A percentile compares a stretch with the other conserved stretches of the same genome.
Evolutionary conservation across 2,329 filamentous ascomycete species (phyloP).

Genomic region (Leptographium galeiforme): DNA sequence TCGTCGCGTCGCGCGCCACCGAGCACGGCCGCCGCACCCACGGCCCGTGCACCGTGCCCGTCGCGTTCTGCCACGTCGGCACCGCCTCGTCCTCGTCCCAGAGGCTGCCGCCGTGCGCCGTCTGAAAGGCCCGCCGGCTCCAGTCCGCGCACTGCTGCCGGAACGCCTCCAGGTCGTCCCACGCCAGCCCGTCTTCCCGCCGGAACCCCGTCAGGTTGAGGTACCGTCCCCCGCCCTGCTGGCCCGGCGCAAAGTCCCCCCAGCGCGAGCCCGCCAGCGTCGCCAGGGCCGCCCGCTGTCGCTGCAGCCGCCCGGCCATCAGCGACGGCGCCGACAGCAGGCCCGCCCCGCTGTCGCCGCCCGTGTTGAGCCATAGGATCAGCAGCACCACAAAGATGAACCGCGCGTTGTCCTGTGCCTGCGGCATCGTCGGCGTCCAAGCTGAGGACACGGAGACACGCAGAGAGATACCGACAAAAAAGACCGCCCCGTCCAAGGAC

Average conservation of each 20-base stretch:
- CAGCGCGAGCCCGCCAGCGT: slow-evolving; percentile 43
- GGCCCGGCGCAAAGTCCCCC: slow-evolving; percentile 43
- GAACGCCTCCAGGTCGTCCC: slow-evolving; percentile 58
- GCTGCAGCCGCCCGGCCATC: slow-evolving; percentile 31
- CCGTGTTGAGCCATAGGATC: slow-evolving; percentile 31
- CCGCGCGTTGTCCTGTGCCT: slow-evolving; percentile 30
- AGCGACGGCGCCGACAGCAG: slow-evolving; percentile 28
- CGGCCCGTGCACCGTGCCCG: slow-evolving; percentile 61
- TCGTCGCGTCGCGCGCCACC: slow-evolving; percentile 30
- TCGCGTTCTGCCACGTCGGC: slow-evolving; percentile 64
- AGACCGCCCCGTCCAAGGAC: background rate
- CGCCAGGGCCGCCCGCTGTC: slow-evolving; percentile 36
- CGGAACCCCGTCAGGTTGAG: slow-evolving; percentile 70
- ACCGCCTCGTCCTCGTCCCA: slow-evolving; percentile 18
- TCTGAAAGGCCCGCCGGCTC: slow-evolving; percentile 35
- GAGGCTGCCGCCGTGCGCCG: slow-evolving; percentile 10
- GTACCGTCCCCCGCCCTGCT: slow-evolving; percentile 22
- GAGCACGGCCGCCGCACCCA: slow-evolving; percentile 51
- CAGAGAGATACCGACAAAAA: too few species aligned
- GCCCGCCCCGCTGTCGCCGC: slow-evolving; percentile 25
- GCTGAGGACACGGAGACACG: too few species aligned
- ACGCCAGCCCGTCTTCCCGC: slow-evolving; percentile 60
- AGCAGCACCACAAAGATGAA: slow-evolving; percentile 24
- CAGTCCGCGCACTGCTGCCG: slow-evolving; percentile 50
- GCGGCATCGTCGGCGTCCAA: slow-evolving; percentile 26